These are phyloP conservation scores for Quercus alba DNA, from an alignment of 306 rosid genomes.

Conservation along the genomic window DNA sequence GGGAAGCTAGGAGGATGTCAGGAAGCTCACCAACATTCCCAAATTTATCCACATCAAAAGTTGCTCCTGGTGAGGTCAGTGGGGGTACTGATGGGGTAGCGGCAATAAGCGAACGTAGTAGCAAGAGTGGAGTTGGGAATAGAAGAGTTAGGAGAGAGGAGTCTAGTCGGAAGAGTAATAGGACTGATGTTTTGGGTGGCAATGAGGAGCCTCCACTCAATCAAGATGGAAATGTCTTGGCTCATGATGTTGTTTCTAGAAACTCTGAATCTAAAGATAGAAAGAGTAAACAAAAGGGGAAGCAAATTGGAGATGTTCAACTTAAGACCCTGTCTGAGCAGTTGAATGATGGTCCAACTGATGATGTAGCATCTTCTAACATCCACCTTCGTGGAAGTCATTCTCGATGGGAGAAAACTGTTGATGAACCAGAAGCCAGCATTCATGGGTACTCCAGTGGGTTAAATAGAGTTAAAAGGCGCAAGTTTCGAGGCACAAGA, in stretches of 20 bases:
- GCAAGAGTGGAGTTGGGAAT: slow-evolving; percentile 60
- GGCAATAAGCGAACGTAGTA: slow-evolving; percentile 51
- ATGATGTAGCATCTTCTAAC: slow-evolving; percentile 79
- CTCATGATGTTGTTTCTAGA: slow-evolving; percentile 55
- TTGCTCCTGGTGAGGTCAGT: slow-evolving; percentile 61
- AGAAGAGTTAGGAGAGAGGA: slow-evolving; percentile 74
- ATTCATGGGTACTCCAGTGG: slow-evolving; percentile 53
- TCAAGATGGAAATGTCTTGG: slow-evolving; percentile 43
- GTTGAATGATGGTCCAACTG: slow-evolving; percentile 60
- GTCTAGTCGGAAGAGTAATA: slow-evolving; percentile 61
- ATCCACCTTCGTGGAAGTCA: slow-evolving; percentile 54
- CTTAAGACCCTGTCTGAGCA: slow-evolving; percentile 78
- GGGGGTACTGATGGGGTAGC: slow-evolving; percentile 42
- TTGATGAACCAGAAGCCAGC: slow-evolving; percentile 59
- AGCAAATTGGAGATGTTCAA: slow-evolving; percentile 51
- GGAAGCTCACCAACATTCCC: slow-evolving; percentile 70
- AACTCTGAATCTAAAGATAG: slow-evolving; percentile 66
- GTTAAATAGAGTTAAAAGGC: slow-evolving; percentile 65
- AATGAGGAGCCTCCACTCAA: slow-evolving; percentile 49
- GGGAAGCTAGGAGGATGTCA: slow-evolving; percentile 60
- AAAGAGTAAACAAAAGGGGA: slow-evolving; percentile 64
- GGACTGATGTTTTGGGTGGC: slow-evolving; percentile 51
- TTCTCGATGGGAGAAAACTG: slow-evolving; percentile 47
- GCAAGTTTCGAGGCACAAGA: slow-evolving; percentile 69
- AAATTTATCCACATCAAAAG: slow-evolving; percentile 60